Percentiles rank a stretch among this genome's conserved stretches.
phyloP scores from a whole-genome alignment of 768 basidiomycete genomes.

The Suillus variegatus region DNA sequence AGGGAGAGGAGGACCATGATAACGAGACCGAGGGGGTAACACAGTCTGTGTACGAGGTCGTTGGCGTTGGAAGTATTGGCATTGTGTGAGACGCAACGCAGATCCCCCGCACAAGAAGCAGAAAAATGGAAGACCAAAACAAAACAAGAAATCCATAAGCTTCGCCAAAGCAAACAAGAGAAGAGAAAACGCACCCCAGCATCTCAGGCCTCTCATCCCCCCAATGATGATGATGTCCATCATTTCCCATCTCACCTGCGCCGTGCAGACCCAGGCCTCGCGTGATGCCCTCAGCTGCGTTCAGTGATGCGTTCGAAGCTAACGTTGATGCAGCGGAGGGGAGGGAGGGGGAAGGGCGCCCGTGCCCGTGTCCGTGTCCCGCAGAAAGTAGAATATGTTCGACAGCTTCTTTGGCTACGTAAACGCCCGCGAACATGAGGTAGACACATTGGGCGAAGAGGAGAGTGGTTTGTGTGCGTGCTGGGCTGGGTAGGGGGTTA shows the following conservation, averaged over 20 bases:
- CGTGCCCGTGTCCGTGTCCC: conserved; percentile 76
- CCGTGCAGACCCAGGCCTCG: background rate
- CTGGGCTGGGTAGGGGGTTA: conserved; percentile 43
- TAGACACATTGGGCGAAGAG: conserved; percentile 93
- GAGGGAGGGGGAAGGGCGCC: conserved; percentile 16
- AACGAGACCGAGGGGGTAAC: conserved; percentile 63
- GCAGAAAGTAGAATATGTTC: conserved; percentile 85
- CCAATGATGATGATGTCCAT: conserved; percentile 67
- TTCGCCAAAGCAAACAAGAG: background rate
- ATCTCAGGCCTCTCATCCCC: conserved; percentile 50
- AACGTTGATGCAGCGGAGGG: background rate
- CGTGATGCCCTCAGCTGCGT: conserved; percentile 21
- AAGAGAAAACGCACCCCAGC: conserved; percentile 37
- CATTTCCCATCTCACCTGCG: conserved; percentile 30
- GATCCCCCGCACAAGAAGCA: background rate
- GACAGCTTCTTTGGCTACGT: conserved; percentile 95
- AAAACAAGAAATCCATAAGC: background rate
- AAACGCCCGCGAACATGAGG: conserved; percentile 90
- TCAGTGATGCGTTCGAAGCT: background rate
- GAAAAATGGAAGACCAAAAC: background rate
- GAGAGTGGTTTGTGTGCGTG: conserved; percentile 66
- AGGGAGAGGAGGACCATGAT: conserved; percentile 59
- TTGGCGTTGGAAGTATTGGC: background rate
- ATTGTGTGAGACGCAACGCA: background rate
- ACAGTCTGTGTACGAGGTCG: conserved; percentile 44